A percentile compares a stretch with the other conserved stretches of the same genome.
Evolutionary conservation across 2,329 filamentous ascomycete genomes (phyloP).

Genomic region (Ophiostoma fasciatum): DNA sequence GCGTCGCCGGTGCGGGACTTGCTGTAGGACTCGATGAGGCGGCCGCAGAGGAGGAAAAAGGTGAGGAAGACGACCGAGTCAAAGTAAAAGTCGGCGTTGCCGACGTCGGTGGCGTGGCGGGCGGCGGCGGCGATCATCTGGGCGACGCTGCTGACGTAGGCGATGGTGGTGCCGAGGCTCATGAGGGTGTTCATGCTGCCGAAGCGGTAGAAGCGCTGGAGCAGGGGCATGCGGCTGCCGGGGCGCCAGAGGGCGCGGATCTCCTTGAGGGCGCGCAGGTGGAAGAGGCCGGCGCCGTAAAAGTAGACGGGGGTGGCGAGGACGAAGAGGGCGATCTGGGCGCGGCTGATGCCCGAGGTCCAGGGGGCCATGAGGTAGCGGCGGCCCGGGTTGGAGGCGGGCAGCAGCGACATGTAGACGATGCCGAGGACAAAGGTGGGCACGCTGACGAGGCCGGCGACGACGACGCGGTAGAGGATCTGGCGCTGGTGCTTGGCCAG

Average conservation of each 20-base stretch:
- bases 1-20: slow-evolving; percentile 84
- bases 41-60: slow-evolving; percentile 62
- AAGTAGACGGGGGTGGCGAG: slow-evolving; percentile 80
- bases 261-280: slow-evolving; percentile 64
- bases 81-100: slow-evolving; percentile 57
- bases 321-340: slow-evolving; percentile 67
- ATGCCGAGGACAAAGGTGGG: slow-evolving; percentile 81
- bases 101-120: slow-evolving; percentile 21
- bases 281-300: slow-evolving; percentile 74
- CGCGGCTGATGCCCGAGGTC: slow-evolving; percentile 56
- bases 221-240: slow-evolving; percentile 55
- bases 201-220: slow-evolving; percentile 75
- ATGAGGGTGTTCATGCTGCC: slow-evolving; percentile 95
- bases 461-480: slow-evolving; percentile 53
- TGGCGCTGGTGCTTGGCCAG: slow-evolving; percentile 53
- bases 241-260: slow-evolving; percentile 62
- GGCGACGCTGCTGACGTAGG: slow-evolving; percentile 69
- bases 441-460: slow-evolving; percentile 56
- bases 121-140: slow-evolving; percentile 54
- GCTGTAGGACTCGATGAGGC: slow-evolving; percentile 77
- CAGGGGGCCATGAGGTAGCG: slow-evolving; percentile 56
- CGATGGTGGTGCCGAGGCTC: slow-evolving; percentile 74
- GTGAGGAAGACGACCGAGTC: slow-evolving; percentile 89
- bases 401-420: slow-evolving; percentile 75
- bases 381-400: slow-evolving; percentile 39